Evolutionary conservation across 2,329 filamentous ascomycete genomes (phyloP), one percentile per base, ranked within the genome.

Genomic region (Talaromyces sp.): DNA sequence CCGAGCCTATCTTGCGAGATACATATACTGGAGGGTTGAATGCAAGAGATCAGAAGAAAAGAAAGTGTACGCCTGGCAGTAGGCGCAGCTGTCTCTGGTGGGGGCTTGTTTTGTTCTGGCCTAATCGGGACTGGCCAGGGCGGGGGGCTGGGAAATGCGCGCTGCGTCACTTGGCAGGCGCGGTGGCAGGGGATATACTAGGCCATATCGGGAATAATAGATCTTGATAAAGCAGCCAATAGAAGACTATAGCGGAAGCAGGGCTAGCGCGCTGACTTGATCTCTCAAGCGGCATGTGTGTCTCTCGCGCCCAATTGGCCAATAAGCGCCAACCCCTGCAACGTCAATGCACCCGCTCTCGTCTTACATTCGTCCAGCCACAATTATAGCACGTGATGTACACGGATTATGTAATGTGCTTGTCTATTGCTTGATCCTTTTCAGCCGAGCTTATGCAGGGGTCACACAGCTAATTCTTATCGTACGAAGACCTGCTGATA

Each of bases 91-190:
- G 3, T 50, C 50, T 41, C 43, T 50, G 35, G 60, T 37, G 64
- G 63, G 60, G 66, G 50, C 63, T 61, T 67, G 66, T 67, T 67
- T 67, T 67, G 64, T 52, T 66, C 62, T 58, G 57, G 58, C 66
- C 61, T 62, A 65, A 66, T 67, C 61, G 66, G 64, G 66, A 62
- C 22, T 52, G 59, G 64, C 6, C 56, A 57, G 37, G 50, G 61
- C 61, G 45, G 61, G 65, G 66, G 66, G 66, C 66, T 67, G 66
- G 66, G 66, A 59, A 31, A 66, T 47, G 45, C 47, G 39, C 52
- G 45, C 37, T 63, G 63, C 58, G 66, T 56, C 60, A 62, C 39
- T 62, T 41, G 25, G 54, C 22, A 41, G 52, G 45, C 1, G 11
- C 22, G 61, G 61, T 63, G 49, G 61, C 61, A 45, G 50, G 61